Base-by-base conservation (phyloP, 1,284 basidiomycete genomes). In the Meira miltonrushii region DNA sequence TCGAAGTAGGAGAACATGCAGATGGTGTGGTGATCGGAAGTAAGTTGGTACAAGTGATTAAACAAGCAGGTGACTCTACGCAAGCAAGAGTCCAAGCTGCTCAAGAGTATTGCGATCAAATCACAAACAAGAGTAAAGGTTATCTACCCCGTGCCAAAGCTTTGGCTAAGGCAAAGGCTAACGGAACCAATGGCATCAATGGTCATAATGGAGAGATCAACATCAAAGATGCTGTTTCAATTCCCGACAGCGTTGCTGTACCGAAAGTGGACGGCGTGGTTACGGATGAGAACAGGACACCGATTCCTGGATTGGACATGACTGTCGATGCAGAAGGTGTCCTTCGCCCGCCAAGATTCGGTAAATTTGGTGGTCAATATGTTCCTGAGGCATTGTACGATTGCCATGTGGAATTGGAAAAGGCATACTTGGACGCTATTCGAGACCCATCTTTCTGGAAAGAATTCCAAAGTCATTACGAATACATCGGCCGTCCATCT, bases 11-110 rank as follows among this genome's bases (percentile, higher is more conserved):
- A 44, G 72, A 74, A 54, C 66, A 77, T 33, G 91, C 93, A 3
- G 92, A 97, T 70, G 95, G 88, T 63, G 91, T 96, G 37, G 94
- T 97, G 55, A 86, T 98, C 63, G 94, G 94, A 44, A 93, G 89
- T 71, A 86, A 87, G 62, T 81, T 98, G 44, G 88, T 94, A 61
- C 81, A 83, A 41, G 81, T 93, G 72, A 88, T 96, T 78, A 88
- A 90, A 73, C 80, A 81, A 21, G 83, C 74, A 11, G 51, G 50
- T 17, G 55, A 62, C 21, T 69, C 66, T 46, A 75, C 88, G 0
- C 69, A 77, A 19, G 66, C 73, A 12, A 60, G 74, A 44, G 74
- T 70, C 23, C 80, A 85, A 9, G 65, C 75, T 1, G 85, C 82
- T 28, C 79, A 85, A 57, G 78, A 85, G 43, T 75, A 74, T 66